Evolutionary conservation across 129 eudicot genomes (phyloP).

Genomic region (Helianthus annuus): DNA sequence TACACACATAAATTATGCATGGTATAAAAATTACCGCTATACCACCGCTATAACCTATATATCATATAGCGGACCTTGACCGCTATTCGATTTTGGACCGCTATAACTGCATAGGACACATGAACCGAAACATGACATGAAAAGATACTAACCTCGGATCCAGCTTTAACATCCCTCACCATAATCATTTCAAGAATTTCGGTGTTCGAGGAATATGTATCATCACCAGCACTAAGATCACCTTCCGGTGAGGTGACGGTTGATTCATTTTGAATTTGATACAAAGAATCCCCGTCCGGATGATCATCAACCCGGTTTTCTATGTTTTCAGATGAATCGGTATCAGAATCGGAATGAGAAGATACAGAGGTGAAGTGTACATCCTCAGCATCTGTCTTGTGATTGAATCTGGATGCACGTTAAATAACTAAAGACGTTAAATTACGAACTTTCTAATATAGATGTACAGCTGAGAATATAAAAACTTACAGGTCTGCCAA

Average conservation of each 20-base stretch:
- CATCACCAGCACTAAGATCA: slow-evolving; percentile 25
- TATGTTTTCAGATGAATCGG: slow-evolving; percentile 27
- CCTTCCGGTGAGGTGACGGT: slow-evolving; percentile 13
- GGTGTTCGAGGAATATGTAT: slow-evolving; percentile 31
- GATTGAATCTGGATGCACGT: slow-evolving; percentile 64
- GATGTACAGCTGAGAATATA: slow-evolving; percentile 4
- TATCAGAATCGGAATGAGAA: slow-evolving; percentile 52
- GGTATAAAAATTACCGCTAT: no score
- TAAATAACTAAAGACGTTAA: neutral
- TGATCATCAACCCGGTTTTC: slow-evolving; percentile 28
- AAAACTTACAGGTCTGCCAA: slow-evolving; percentile 89
- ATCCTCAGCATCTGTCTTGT: slow-evolving; percentile 88
- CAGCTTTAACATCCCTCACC: slow-evolving; percentile 84
- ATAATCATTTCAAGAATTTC: slow-evolving; percentile 77
- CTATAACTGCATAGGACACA: no score
- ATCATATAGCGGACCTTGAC: no score
- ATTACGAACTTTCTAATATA: neutral
- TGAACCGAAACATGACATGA: neutral
- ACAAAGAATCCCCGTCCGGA: slow-evolving; percentile 17
- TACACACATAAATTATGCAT: no score
- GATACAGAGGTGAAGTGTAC: slow-evolving; percentile 78
- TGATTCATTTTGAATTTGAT: slow-evolving; percentile 30
- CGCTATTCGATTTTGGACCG: no score
- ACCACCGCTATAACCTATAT: no score
- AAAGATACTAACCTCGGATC: slow-evolving; percentile 66